These are phyloP conservation scores for Corylus heterophylla DNA, from an alignment of 306 rosid species.

Conservation along the genomic window DNA sequence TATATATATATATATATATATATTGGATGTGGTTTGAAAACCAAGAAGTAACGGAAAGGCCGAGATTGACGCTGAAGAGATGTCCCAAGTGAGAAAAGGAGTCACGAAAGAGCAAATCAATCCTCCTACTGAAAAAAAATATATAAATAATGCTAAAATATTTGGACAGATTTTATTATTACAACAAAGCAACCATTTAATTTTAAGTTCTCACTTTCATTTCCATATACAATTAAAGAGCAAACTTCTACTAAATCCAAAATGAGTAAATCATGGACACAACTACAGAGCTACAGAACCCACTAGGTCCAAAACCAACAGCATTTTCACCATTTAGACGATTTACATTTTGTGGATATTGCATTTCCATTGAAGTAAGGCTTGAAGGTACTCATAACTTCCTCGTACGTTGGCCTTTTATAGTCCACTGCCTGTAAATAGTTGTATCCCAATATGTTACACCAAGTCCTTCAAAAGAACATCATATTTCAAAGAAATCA, in stretches of 20 bases:
- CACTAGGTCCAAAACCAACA: conserved; percentile 22
- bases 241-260: conserved; percentile 39
- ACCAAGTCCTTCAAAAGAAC: conserved; percentile 12
- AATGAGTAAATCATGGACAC: conserved; percentile 39
- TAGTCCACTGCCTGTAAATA: conserved; percentile 91
- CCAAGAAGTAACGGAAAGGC: too few species aligned
- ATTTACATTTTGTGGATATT: conserved; percentile 76
- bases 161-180: conserved; percentile 41
- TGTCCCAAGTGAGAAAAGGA: too few species aligned
- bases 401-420: conserved; percentile 95
- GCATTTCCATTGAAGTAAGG: conserved; percentile 64
- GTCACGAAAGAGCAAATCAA: too few species aligned
- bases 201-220: conserved; percentile 41
- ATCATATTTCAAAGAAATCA: not conserved
- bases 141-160: conserved; percentile 9
- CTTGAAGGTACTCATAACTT: conserved; percentile 75
- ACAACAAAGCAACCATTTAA: conserved; percentile 52
- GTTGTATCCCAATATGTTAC: conserved; percentile 16
- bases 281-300: conserved; percentile 19
- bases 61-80: too few species aligned
- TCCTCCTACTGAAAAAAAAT: not conserved
- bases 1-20: too few species aligned
- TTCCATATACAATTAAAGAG: conserved; percentile 56
- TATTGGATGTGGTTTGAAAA: too few species aligned
- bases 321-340: conserved; percentile 81